phyloP scores from a whole-genome alignment of 129 eudicot species.

The Daucus carota region DNA sequence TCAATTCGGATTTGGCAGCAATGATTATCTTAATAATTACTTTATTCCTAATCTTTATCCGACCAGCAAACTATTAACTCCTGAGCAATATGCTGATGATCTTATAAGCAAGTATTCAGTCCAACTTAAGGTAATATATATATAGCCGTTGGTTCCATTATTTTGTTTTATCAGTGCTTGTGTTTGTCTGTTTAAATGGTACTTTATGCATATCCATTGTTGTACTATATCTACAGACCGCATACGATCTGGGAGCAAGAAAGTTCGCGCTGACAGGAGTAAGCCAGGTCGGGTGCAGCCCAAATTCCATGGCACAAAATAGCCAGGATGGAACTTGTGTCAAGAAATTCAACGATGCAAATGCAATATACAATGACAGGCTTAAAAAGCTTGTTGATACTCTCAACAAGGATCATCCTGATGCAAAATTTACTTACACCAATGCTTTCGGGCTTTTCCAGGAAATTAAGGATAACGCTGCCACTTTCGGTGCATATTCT shows the following conservation, averaged over 20 bases:
- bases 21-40: background rate
- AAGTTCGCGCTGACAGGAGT: background rate
- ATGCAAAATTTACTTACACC: background rate
- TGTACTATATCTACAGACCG: background rate
- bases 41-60: background rate
- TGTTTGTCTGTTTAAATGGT: background rate
- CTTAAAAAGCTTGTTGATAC: background rate
- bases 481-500: background rate
- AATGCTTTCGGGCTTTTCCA: background rate
- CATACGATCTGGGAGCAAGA: background rate
- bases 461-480: background rate
- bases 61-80: background rate
- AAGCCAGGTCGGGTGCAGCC: constrained; percentile 1
- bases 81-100: constrained; percentile 1
- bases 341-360: background rate
- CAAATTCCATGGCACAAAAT: background rate
- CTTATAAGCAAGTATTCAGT: background rate
- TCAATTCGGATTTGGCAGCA: background rate
- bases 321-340: background rate
- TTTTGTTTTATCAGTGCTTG: background rate
- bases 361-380: background rate
- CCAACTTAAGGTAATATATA: background rate
- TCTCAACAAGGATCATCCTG: background rate
- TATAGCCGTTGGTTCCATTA: background rate
- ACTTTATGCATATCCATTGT: background rate